Evolutionary conservation across 2,329 filamentous ascomycete species (phyloP).

Genomic region (Ilyonectria robusta): DNA sequence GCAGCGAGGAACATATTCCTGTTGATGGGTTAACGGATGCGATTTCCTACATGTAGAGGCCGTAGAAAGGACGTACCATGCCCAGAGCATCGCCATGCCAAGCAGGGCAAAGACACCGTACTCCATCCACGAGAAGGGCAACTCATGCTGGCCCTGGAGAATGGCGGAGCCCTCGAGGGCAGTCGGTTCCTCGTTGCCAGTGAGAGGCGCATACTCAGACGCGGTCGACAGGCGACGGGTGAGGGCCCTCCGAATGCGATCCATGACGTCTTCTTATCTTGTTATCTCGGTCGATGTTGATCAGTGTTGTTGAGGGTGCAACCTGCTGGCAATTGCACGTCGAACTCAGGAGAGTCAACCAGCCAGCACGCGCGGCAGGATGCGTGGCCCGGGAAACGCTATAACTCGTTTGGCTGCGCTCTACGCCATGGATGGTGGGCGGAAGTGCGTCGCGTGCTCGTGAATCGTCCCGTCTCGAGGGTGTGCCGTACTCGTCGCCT

Average conservation of each 20-base stretch:
- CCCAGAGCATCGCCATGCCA: constrained; percentile 96
- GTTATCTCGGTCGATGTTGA: constrained; percentile 1
- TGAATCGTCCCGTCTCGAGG: background rate
- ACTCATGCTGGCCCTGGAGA: constrained; percentile 54
- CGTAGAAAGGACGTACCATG: constrained; percentile 76
- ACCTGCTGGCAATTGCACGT: background rate
- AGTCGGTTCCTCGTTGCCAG: constrained; percentile 46
- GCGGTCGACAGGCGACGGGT: constrained; percentile 39
- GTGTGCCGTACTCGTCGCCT: background rate
- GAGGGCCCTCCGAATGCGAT: constrained; percentile 46
- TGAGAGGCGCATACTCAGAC: constrained; percentile 54
- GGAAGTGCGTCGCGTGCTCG: background rate
- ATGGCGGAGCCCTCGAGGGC: constrained; percentile 46
- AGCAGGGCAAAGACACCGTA: constrained; percentile 89
- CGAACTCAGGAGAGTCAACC: background rate
- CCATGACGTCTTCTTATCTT: constrained; percentile 40
- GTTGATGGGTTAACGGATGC: constrained; percentile 16
- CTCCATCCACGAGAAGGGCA: constrained; percentile 85
- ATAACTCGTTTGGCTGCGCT: background rate
- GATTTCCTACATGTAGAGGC: background rate
- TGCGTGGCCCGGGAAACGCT: background rate
- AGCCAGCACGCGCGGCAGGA: background rate
- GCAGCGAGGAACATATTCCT: constrained; percentile 99
- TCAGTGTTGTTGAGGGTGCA: background rate
- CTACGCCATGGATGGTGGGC: background rate